These are phyloP conservation scores for Ophiosphaerella herpotricha DNA, from an alignment of 2,329 filamentous ascomycete species.

Conservation along the genomic window DNA sequence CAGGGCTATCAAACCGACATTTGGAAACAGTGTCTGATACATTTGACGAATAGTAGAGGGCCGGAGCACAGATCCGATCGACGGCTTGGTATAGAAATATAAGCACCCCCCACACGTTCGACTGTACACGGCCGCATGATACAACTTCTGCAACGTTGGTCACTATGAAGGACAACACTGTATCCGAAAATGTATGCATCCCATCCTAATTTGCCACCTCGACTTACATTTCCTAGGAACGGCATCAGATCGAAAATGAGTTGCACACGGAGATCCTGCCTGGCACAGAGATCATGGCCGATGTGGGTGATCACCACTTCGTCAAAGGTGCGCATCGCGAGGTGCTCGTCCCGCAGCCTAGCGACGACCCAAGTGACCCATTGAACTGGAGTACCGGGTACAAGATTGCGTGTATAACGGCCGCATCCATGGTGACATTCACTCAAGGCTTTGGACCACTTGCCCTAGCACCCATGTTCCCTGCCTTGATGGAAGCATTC, in stretches of 20 bases:
- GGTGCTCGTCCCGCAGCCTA: conserved; percentile 60
- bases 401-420: conserved; percentile 56
- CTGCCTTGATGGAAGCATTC: conserved; percentile 61
- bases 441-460: conserved; percentile 61
- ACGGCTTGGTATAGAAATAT: too few species aligned
- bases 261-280: conserved; percentile 60
- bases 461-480: conserved; percentile 64
- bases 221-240: conserved; percentile 40
- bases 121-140: too few species aligned
- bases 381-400: conserved; percentile 58
- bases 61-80: too few species aligned
- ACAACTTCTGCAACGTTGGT: background rate
- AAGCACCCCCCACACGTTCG: too few species aligned
- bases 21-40: too few species aligned
- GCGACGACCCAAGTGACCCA: conserved; percentile 56
- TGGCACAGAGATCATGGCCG: conserved; percentile 64
- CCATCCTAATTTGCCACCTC: too few species aligned
- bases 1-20: too few species aligned
- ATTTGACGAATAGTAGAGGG: too few species aligned
- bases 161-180: conserved; percentile 14
- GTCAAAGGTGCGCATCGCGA: conserved; percentile 57
- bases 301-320: conserved; percentile 67
- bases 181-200: conserved; percentile 13
- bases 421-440: conserved; percentile 55
- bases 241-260: conserved; percentile 56